phyloP scores from a whole-genome alignment of 1,284 basidiomycete species.

The Cryptococcus amylolentus region DNA sequence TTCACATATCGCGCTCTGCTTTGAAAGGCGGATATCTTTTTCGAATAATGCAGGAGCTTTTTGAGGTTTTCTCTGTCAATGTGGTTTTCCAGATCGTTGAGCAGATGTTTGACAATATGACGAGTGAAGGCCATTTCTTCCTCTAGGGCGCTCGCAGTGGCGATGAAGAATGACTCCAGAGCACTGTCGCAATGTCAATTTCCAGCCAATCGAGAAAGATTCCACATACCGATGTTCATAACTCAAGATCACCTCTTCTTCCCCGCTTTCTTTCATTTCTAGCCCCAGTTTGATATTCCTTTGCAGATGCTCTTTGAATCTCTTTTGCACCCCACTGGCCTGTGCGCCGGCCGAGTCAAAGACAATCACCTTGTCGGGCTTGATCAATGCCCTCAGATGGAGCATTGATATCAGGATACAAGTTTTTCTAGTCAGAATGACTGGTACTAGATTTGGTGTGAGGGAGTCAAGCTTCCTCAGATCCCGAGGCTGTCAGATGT shows the following conservation, averaged over 20 bases:
- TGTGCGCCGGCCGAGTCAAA: conserved; percentile 86
- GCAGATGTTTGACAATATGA: conserved; percentile 75
- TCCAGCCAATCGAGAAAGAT: background rate
- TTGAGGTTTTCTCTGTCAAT: conserved; percentile 91
- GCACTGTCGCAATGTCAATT: conserved; percentile 57
- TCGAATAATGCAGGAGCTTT: conserved; percentile 80
- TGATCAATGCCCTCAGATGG: conserved; percentile 90
- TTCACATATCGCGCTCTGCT: conserved; percentile 86
- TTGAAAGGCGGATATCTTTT: conserved; percentile 79
- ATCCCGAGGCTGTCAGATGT: conserved; percentile 72
- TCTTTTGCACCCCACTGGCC: conserved; percentile 77
- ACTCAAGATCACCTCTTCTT: conserved; percentile 52
- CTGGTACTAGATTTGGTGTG: conserved; percentile 89
- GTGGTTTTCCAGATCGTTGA: conserved; percentile 88
- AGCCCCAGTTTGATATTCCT: conserved; percentile 52
- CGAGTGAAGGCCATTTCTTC: conserved; percentile 86
- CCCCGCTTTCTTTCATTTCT: conserved; percentile 14
- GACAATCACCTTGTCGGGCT: conserved; percentile 84
- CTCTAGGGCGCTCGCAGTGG: conserved; percentile 82
- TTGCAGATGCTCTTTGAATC: conserved; percentile 84
- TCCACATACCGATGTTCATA: conserved; percentile 82
- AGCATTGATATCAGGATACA: conserved; percentile 91
- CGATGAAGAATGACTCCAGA: conserved; percentile 82
- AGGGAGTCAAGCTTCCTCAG: conserved; percentile 93
- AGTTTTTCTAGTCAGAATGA: conserved; percentile 82